These are phyloP conservation scores for Medicago truncatula DNA, from an alignment of 306 rosid genomes.

Conservation along the genomic window DNA sequence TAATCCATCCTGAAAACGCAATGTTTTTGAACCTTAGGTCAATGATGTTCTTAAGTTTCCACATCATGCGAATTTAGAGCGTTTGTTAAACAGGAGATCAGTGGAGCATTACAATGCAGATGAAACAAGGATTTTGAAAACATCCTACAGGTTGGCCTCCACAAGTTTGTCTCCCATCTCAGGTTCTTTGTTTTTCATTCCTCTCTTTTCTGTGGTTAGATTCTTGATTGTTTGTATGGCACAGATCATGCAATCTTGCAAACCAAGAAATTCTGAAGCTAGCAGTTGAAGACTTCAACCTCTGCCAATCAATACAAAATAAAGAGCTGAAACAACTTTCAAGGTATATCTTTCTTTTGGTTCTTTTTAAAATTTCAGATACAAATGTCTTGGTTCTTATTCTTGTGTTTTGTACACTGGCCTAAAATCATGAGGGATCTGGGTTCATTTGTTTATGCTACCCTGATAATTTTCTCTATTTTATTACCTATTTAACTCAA, in stretches of 20 bases:
- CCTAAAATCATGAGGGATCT: constrained; percentile 23
- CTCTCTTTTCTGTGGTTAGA: background rate
- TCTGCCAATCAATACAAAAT: constrained; percentile 64
- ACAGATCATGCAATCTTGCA: constrained; percentile 69
- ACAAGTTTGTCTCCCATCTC: constrained; percentile 23
- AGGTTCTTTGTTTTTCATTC: background rate
- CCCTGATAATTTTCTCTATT: no score
- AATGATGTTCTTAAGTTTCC: constrained; percentile 67
- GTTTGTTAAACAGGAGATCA: constrained; percentile 62
- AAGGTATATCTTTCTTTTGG: constrained; percentile 50
- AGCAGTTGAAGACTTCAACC: constrained; percentile 85
- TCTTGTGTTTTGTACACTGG: constrained; percentile 7
- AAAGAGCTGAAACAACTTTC: constrained; percentile 67
- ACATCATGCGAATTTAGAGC: constrained; percentile 63
- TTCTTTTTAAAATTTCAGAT: constrained; percentile 12
- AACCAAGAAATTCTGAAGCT: constrained; percentile 67
- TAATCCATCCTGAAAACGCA: constrained; percentile 21
- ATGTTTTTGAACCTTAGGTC: constrained; percentile 52
- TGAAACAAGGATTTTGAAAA: constrained; percentile 65
- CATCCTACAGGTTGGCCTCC: constrained; percentile 62
- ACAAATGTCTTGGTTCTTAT: background rate
- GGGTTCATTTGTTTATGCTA: constrained; percentile 24
- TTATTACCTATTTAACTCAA: no score
- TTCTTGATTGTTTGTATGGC: constrained; percentile 12
- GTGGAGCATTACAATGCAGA: constrained; percentile 61